Evolutionary conservation across 2,329 filamentous ascomycete genomes (phyloP).

Genomic region (Fusarium begoniae): DNA sequence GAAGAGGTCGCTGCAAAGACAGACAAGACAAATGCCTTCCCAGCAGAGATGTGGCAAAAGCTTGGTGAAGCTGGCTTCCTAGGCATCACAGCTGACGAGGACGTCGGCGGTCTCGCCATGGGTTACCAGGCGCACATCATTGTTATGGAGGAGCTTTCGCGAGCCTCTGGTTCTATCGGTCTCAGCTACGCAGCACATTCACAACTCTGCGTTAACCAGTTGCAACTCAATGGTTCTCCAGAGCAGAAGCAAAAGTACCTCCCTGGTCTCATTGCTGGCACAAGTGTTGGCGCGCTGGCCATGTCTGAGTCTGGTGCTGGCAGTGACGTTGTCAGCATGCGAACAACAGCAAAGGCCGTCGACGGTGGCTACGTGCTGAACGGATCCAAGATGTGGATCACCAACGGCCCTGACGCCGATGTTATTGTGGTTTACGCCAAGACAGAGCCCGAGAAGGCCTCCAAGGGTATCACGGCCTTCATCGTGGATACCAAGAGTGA

Average conservation of each 20-base stretch:
- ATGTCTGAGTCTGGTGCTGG: slow-evolving; percentile 95
- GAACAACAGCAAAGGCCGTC: slow-evolving; percentile 80
- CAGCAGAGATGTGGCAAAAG: slow-evolving; percentile 91
- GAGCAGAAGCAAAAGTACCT: slow-evolving; percentile 85
- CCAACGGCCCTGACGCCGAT: slow-evolving; percentile 95
- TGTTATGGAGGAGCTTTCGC: slow-evolving; percentile 93
- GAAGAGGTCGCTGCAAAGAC: slow-evolving; percentile 83
- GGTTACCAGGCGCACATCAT: slow-evolving; percentile 97
- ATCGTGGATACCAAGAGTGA: slow-evolving; percentile 76
- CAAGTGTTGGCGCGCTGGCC: slow-evolving; percentile 84
- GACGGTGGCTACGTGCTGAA: slow-evolving; percentile 88
- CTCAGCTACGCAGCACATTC: slow-evolving; percentile 96
- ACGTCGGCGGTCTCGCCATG: slow-evolving; percentile 88
- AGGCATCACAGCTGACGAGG: slow-evolving; percentile 92
- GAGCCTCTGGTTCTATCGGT: slow-evolving; percentile 84
- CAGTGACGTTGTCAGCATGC: slow-evolving; percentile 96
- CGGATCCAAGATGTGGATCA: slow-evolving; percentile 99
- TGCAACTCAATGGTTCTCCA: slow-evolving; percentile 84
- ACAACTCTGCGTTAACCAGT: slow-evolving; percentile 95
- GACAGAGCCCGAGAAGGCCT: slow-evolving; percentile 80
- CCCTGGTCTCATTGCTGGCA: slow-evolving; percentile 81
- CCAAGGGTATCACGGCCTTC: slow-evolving; percentile 95
- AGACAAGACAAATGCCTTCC: slow-evolving; percentile 90
- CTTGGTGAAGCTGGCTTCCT: slow-evolving; percentile 91
- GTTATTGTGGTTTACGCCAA: slow-evolving; percentile 97